These are phyloP conservation scores for Pyricularia sp. DNA, from an alignment of 2,329 filamentous ascomycete genomes.

Conservation along the genomic window DNA sequence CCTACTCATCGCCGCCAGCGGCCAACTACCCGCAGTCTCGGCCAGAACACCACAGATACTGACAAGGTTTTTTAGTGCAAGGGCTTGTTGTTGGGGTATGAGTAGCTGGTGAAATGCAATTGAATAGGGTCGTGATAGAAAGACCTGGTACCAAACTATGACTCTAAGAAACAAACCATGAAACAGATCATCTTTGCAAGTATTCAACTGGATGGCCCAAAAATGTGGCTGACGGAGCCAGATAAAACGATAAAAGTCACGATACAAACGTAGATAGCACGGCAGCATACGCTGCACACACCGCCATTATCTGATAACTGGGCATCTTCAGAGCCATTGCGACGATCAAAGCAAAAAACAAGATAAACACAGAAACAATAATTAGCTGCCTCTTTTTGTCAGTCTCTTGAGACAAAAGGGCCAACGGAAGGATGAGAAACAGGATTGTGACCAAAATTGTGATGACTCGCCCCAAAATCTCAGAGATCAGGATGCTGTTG, in stretches of 20 bases:
- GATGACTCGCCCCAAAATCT: background rate
- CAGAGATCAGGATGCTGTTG: background rate
- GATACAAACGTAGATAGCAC: constrained; percentile 10
- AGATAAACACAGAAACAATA: constrained; percentile 8
- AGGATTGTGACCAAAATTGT: background rate
- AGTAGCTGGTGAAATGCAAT: no score
- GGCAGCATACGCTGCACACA: constrained; percentile 16
- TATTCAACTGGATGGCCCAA: no score
- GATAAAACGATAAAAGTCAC: background rate
- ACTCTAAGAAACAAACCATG: no score
- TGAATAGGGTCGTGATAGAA: no score
- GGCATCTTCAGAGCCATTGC: constrained; percentile 13
- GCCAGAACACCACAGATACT: no score
- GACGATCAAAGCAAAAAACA: constrained; percentile 11
- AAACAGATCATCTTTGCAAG: no score
- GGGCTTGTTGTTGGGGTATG: no score
- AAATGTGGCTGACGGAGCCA: no score
- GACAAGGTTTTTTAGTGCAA: no score
- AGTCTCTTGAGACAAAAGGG: background rate
- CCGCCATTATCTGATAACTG: constrained; percentile 15
- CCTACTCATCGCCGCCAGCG: no score
- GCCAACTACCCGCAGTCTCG: no score
- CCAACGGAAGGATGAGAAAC: background rate
- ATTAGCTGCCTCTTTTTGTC: background rate
- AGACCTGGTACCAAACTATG: no score